Evolutionary conservation across 768 basidiomycete species (phyloP).

Genomic region (Agaricus bisporus): DNA sequence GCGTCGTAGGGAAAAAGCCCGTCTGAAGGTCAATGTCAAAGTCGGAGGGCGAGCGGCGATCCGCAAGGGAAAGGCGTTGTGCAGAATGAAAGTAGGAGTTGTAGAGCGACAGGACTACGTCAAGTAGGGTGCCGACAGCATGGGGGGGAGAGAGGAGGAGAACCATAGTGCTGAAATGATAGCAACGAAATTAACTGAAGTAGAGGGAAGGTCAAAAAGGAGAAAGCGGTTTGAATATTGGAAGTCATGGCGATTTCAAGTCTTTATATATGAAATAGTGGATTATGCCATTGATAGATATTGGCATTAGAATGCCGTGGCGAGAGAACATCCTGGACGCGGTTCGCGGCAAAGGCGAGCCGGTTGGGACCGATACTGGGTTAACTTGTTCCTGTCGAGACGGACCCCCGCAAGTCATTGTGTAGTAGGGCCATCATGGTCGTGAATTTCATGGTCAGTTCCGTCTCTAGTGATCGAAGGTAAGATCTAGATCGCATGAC

Average conservation of each 20-base stretch:
- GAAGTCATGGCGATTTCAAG: background rate
- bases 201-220: background rate
- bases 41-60: constrained; percentile 32
- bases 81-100: constrained; percentile 34
- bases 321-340: constrained; percentile 1
- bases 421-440: constrained; percentile 6
- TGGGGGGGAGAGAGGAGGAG: constrained; percentile 50
- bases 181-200: constrained; percentile 7
- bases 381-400: constrained; percentile 8
- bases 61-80: constrained; percentile 23
- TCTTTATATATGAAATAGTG: constrained; percentile 18
- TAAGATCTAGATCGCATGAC: constrained; percentile 8
- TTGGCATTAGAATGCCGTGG: constrained; percentile 2
- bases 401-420: constrained; percentile 5
- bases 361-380: constrained; percentile 5
- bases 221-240: constrained; percentile 2
- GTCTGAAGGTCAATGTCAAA: constrained; percentile 58
- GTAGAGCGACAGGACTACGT: constrained; percentile 39
- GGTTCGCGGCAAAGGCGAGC: constrained; percentile 8
- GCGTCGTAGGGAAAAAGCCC: constrained; percentile 78
- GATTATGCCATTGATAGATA: constrained; percentile 11
- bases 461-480: constrained; percentile 7
- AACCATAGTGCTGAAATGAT: constrained; percentile 26
- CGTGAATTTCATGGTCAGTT: constrained; percentile 8
- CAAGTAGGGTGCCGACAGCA: constrained; percentile 41